Evolutionary conservation across 1,139 yeast genomes (phyloP), one percentile per base, ranked within the genome.

Genomic region (Magnusiomyces tetraspermus): DNA sequence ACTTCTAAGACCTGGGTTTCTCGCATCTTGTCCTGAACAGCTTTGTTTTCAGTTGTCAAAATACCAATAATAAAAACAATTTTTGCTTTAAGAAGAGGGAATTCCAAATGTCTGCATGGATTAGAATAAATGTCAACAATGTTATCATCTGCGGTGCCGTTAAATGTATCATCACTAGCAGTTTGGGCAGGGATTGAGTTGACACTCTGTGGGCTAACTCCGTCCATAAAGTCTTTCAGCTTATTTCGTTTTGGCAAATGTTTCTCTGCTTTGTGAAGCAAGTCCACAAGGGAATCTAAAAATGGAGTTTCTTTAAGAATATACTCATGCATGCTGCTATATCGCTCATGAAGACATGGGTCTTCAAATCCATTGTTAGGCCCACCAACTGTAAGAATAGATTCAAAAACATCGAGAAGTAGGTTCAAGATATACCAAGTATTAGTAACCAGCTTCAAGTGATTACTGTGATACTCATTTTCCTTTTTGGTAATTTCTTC

Each of bases 21-120:
- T 47, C 97, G 73, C 26, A 86, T 74, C 48, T 70, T 64, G 56
- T 90, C 92, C 63, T 90, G 97, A 1, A 79, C 76, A 2, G 71
- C 71, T 51, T 68, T 71, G 50, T 81, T 76, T 1, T 75, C 72
- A 0, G 77, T 44, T 2, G 60, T 73, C 51, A 88, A 66, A 52
- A 56, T 46, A 5, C 67, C 55, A 37, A 67, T 51, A 13, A 65
- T 44, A 4, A 59, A 53, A 30, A 67, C 63, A 13, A 66, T 55
- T 42, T 63, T 59, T 23, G 60, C 60, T 52, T 67, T 67, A 46
- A 67, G 51, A 11, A 58, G 49, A 2, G 71, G 71, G 53, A 67
- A 67, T 48, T 64, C 65, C 37, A 53, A 40, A 21, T 46, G 49
- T 21, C 50, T 48, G 26, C 40, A 33, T 11, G 51, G 46, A 22